phyloP scores from a whole-genome alignment of 2,329 filamentous ascomycete species.

The Samsoniella hepiali region DNA sequence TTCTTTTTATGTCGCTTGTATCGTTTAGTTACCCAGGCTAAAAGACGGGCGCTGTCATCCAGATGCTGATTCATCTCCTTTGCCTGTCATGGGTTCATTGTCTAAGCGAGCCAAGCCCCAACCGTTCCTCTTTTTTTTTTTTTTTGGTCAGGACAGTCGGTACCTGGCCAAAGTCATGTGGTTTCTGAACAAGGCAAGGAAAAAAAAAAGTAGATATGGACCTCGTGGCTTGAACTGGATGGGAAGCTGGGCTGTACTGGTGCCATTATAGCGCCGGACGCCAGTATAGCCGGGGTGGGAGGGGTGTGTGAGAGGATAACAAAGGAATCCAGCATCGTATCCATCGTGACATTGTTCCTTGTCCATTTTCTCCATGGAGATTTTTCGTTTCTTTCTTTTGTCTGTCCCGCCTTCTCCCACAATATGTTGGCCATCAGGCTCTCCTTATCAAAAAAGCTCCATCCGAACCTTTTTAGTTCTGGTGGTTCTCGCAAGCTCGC shows the following conservation, averaged over 20 bases:
- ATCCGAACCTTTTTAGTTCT: no score
- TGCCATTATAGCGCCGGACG: neutral
- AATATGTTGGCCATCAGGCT: no score
- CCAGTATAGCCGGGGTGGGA: neutral
- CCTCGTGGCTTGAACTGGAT: slow-evolving; percentile 7
- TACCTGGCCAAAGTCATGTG: neutral
- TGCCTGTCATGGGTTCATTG: neutral
- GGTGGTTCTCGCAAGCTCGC: no score
- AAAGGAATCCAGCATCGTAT: neutral
- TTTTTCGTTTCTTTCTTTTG: neutral
- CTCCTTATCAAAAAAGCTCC: no score
- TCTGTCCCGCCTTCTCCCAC: no score
- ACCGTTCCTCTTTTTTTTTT: no score
- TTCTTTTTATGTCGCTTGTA: neutral
- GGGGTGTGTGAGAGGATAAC: neutral
- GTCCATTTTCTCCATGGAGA: neutral
- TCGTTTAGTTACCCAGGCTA: neutral
- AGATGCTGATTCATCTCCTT: neutral
- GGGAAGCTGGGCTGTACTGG: neutral
- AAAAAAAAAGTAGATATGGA: neutral
- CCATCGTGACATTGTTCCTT: neutral
- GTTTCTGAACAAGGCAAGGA: neutral
- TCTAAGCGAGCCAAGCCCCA: no score
- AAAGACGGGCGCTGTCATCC: no score
- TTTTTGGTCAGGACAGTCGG: no score